Evolutionary conservation across 2,329 filamentous ascomycete genomes (phyloP), one percentile per base, ranked within the genome.

Genomic region (Emericellopsis atlantica): DNA sequence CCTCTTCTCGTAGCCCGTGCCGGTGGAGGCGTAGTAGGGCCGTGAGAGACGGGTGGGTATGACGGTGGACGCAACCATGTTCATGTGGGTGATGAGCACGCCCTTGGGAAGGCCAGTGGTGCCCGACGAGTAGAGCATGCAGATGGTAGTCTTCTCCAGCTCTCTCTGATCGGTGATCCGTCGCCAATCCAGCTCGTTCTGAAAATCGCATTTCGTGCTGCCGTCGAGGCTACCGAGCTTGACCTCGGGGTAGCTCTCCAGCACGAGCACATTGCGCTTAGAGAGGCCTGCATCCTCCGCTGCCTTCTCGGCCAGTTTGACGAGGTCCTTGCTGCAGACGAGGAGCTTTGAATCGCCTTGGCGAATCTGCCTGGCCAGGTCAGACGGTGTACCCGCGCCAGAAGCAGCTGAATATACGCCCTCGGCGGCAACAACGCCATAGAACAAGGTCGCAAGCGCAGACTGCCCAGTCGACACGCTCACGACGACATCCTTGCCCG

Each of bases 321-420:
- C 61, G 16, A 67, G 61, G 26, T 71, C 67, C 22, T 65, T 62
- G 34, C 66, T 66, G 51, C 71, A 71, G 39, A 69, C 47, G 14
- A 70, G 46, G 8, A 68, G 42, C 26, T 54, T 59, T 10, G 56
- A 58, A 2, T 54, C 53, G 0, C 64, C 62, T 36, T 67, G 58
- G 2, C 47, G 47, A 24, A 67, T 49, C 49, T 69, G 64, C 31
- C 68, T 61, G 4, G 64, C 63, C 8, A 79, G 54, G 22, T 80
- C 76, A 3, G 58, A 49, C 1, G 64, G 58, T 0, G 73, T 75
- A 5, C 63, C 67, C 0, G 65, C 61, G 0, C 71, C 61, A 37
- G 65, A 70, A 0, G 72, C 72, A 5, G 72, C 68, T 6, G 71
- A 73, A 48, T 74, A 79, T 22, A 80, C 65, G 15, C 74, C 76